Conservation (phyloP, 2,329 filamentous ascomycete genomes). For the Didymosphaeria variabile region DNA sequence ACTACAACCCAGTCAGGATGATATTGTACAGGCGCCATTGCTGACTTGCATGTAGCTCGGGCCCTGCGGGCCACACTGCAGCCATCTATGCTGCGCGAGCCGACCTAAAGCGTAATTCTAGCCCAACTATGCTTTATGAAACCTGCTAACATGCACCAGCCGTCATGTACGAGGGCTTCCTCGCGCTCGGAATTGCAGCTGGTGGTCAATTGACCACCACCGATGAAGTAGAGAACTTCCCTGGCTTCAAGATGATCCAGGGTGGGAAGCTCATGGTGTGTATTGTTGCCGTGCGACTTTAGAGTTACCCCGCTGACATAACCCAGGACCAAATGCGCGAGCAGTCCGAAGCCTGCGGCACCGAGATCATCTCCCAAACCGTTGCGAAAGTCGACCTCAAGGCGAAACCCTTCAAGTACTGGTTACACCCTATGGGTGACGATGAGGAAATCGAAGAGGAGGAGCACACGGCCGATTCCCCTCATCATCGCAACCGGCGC, state of each 20-base stretch:
- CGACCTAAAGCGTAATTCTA: conserved; percentile 80
- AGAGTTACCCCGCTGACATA: conserved; percentile 22
- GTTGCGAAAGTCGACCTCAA: conserved; percentile 84
- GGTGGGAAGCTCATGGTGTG: conserved; percentile 84
- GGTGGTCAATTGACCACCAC: conserved; percentile 98
- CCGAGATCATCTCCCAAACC: conserved; percentile 91
- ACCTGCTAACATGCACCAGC: conserved; percentile 58
- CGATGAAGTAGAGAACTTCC: conserved; percentile 98
- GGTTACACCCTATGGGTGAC: conserved; percentile 78
- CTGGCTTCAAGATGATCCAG: conserved; percentile 91
- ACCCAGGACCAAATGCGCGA: conserved; percentile 83
- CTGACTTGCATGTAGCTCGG: conserved; percentile 70
- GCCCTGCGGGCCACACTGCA: conserved; percentile 96
- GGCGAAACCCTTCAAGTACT: conserved; percentile 90
- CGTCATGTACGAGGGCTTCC: conserved; percentile 96
- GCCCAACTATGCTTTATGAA: too few relatives aligned
- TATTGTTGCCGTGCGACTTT: conserved; percentile 6
- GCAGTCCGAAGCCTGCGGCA: conserved; percentile 92
- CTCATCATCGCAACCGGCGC: conserved; percentile 96
- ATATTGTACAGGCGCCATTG: conserved; percentile 30
- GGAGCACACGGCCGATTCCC: conserved; percentile 84
- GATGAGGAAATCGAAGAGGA: conserved; percentile 74
- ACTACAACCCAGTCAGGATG: conserved; percentile 16
- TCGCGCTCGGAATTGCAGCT: conserved; percentile 94
- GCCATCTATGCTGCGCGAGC: conserved; percentile 95